Evolutionary conservation across 371 early-diverging fungal genomes (phyloP), one percentile per base, ranked within the genome.

Genomic region (Rhizopus sp.): DNA sequence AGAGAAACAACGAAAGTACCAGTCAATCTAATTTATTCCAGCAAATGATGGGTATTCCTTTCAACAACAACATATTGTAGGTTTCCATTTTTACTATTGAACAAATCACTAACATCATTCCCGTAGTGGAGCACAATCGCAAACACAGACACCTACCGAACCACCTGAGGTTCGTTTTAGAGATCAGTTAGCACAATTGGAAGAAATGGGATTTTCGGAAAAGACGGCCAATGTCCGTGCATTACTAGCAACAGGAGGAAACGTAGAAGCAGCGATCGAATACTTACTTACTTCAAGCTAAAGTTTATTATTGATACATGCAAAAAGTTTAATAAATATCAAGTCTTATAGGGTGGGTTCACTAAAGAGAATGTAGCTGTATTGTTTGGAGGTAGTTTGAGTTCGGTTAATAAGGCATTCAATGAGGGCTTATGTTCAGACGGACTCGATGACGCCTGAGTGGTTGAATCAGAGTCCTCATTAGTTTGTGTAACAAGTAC

Each of bases 131-230:
- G 7, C 38, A 35, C 50, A 38, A 33, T 23, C 23, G 23, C 55
- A 38, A 50, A 42, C 49, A 32, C 54, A 50, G 32, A 38, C 50
- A 51, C 55, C 58, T 13, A 51, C 64, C 7, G 84, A 83, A 48
- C 76, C 83, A 31, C 84, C 84, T 44, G 84, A 84, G 57, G 75
- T 80, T 53, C 83, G 83, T 45, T 92, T 88, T 78, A 82, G 81
- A 56, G 65, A 78, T 46, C 87, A 93, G 70, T 73, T 93, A 12
- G 85, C 75, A 10, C 83, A 85, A 50, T 68, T 95, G 48, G 87
- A 87, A 53, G 91, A 93, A 53, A 92, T 92, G 88, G 95, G 95
- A 16, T 95, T 94, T 62, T 63, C 77, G 29, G 89, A 93, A 70
- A 77, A 81, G 33, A 78, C 80, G 47, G 75, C 80, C 40, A 94